Evolutionary conservation across 2,329 filamentous ascomycete genomes (phyloP), one percentile per base, ranked within the genome.

Genomic region (Cladosporium cucumerinum): DNA sequence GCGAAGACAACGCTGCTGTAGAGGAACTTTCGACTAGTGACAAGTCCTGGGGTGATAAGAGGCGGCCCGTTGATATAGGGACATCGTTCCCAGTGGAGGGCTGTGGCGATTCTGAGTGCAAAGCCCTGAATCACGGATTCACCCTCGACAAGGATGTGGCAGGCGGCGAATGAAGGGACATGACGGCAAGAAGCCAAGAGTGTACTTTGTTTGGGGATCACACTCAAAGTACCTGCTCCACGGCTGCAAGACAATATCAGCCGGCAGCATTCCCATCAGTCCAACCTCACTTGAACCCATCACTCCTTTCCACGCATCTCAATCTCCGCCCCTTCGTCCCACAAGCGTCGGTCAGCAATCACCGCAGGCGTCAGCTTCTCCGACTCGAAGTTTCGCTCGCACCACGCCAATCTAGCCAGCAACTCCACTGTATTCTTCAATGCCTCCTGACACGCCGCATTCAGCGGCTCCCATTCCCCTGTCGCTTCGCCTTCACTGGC

Each of bases 361-460:
- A 30, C 30, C 30, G 28, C 30, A 57, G 21, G 7, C 30, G 30
- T 57, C 52, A 57, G 8, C 28, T 6, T n/a, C 10, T 28, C 49
- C 18, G 21, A n/a, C 55, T 55, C 60, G n/a, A 62, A 62, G 21
- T 52, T 16, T 23, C 12, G n/a, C 60, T 62, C 60, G 16, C 48
- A 62, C 49, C 60, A 62, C 0, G 2, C 18, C 60, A 62, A 11
- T 11, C 48, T 32, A 7, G 28, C 49, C 60, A n/a, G 39, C 60
- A 62, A 62, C 21, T 43, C 8, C 32, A 10, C 23, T 2, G 34
- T 30, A 4, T 43, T 30, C 25, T 43, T 34, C 32, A 62, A 16
- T 21, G 60, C 60, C 34, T 21, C 16, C 10, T 28, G 10, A 6
- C 46, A 54, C 6, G 34, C 49, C 16, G 10, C 7, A 1, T 18